Conservation (phyloP, 352 stramenopile genomes). For the Pythium plurisporium region DNA sequence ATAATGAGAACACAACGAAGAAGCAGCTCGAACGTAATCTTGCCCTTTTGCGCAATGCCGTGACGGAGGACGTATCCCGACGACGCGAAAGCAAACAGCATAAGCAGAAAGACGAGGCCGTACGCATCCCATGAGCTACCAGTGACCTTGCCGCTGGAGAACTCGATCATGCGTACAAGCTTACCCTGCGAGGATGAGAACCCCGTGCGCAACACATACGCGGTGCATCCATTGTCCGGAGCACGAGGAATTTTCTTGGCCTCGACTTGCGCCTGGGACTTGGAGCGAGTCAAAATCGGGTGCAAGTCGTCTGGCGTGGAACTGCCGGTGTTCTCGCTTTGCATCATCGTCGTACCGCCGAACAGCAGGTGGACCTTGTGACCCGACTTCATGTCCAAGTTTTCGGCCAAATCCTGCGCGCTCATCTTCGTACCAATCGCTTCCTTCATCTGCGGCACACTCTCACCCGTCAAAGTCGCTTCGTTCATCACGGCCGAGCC, state of each 20-base stretch:
- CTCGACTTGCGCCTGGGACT: slow-evolving; percentile 14
- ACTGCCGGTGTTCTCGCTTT: slow-evolving; percentile 49
- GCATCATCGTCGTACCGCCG: slow-evolving; percentile 90
- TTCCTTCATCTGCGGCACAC: slow-evolving; percentile 97
- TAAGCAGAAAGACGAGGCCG: slow-evolving; percentile 93
- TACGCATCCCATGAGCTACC: slow-evolving; percentile 95
- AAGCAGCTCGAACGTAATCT: slow-evolving; percentile 95
- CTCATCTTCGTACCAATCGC: slow-evolving; percentile 78
- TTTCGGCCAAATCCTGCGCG: slow-evolving; percentile 58
- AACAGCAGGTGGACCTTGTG: slow-evolving; percentile 92
- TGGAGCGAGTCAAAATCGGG: slow-evolving; percentile 16
- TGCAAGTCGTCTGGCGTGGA: slow-evolving; percentile 12
- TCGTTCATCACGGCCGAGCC: slow-evolving; percentile 98
- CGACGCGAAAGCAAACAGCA: slow-evolving; percentile 96
- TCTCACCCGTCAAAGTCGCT: slow-evolving; percentile 98
- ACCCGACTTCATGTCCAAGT: slow-evolving; percentile 81
- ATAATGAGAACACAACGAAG: slow-evolving; percentile 99
- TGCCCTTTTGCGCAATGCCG: slow-evolving; percentile 81
- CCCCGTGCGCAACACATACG: slow-evolving; percentile 94
- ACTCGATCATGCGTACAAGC: slow-evolving; percentile 98
- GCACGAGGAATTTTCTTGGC: slow-evolving; percentile 53
- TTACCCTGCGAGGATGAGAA: slow-evolving; percentile 98
- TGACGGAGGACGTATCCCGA: slow-evolving; percentile 93
- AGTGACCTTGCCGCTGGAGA: slow-evolving; percentile 95
- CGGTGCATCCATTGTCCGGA: slow-evolving; percentile 91